A percentile compares a stretch with the other conserved stretches of the same genome.
Conservation (phyloP, 345 rosid genomes). For the Litchi chinensis region DNA sequence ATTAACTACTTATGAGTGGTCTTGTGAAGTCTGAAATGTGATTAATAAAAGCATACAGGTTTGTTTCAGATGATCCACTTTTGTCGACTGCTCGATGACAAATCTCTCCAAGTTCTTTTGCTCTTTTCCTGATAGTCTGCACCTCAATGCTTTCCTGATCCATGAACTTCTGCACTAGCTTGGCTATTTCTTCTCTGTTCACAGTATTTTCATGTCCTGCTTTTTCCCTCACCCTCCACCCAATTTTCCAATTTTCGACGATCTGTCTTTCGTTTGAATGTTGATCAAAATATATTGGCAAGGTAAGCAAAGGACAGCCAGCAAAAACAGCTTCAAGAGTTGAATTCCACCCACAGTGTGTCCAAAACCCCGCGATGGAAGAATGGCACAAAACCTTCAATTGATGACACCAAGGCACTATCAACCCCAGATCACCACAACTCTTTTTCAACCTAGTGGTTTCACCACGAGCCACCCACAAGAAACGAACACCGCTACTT, state of each 20-base stretch:
- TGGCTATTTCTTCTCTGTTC: slow-evolving; percentile 16
- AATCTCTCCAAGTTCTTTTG: not conserved
- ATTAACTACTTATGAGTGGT: not conserved
- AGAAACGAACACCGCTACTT: slow-evolving; percentile 33
- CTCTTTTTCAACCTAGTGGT: not conserved
- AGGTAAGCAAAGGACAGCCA: slow-evolving; percentile 25
- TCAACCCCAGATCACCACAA: slow-evolving; percentile 17
- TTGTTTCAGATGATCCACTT: slow-evolving; percentile 23
- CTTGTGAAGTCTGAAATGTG: not conserved
- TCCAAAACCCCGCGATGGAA: slow-evolving; percentile 27
- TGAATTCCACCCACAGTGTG: slow-evolving; percentile 35
- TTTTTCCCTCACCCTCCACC: slow-evolving; percentile 15
- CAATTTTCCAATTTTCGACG: slow-evolving; percentile 28
- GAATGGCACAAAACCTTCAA: slow-evolving; percentile 26
- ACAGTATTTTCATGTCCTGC: not conserved
- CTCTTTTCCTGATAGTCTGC: slow-evolving; percentile 16
- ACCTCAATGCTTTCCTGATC: slow-evolving; percentile 13
- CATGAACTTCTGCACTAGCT: not conserved
- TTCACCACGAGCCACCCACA: slow-evolving; percentile 53
- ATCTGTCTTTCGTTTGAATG: slow-evolving; percentile 11
- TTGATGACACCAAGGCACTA: slow-evolving; percentile 30
- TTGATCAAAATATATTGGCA: slow-evolving; percentile 26
- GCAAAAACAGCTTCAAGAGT: slow-evolving; percentile 27
- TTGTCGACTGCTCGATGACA: slow-evolving; percentile 15
- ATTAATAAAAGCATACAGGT: slow-evolving; percentile 17